Evolutionary conservation across 495 filamentous ascomycete genomes (phyloP).

Genomic region (Xylaria sp.): DNA sequence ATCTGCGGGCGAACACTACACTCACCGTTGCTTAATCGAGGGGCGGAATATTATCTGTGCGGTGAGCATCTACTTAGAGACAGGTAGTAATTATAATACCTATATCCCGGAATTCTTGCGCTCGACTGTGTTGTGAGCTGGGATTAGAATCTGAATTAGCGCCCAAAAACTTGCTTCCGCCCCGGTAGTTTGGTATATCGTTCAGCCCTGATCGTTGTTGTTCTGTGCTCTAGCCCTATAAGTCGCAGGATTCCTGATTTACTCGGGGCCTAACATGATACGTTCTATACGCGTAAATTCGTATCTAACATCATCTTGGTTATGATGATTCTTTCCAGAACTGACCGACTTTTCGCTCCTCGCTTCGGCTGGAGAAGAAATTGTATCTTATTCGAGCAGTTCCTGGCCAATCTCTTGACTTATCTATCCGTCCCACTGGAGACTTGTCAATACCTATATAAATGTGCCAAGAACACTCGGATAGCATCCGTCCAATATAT

Average conservation of each 20-base stretch:
- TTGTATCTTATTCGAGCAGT: not conserved
- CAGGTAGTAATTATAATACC: not conserved
- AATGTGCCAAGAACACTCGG: not conserved
- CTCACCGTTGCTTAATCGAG: constrained; percentile 51
- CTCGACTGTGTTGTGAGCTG: not conserved
- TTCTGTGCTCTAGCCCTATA: not conserved
- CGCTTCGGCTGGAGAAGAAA: constrained; percentile 6
- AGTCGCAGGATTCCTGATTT: too few species aligned
- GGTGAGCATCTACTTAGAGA: not conserved
- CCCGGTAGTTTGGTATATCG: not conserved
- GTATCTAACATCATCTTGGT: not conserved
- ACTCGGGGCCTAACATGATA: not conserved
- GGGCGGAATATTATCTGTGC: not conserved
- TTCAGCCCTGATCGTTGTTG: too few species aligned
- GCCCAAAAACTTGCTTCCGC: not conserved
- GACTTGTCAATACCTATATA: not conserved
- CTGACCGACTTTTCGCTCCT: not conserved
- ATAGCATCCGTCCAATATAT: not conserved
- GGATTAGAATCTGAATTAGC: not conserved
- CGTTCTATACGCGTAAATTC: not conserved
- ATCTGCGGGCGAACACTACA: constrained; percentile 62
- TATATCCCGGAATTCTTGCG: not conserved
- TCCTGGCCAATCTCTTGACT: constrained; percentile 1
- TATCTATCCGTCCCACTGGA: not conserved
- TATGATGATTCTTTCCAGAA: not conserved